A percentile compares a stretch with the other conserved stretches of the same genome.
phyloP scores from a whole-genome alignment of 495 filamentous ascomycete species.

The Daldinia decipiens region DNA sequence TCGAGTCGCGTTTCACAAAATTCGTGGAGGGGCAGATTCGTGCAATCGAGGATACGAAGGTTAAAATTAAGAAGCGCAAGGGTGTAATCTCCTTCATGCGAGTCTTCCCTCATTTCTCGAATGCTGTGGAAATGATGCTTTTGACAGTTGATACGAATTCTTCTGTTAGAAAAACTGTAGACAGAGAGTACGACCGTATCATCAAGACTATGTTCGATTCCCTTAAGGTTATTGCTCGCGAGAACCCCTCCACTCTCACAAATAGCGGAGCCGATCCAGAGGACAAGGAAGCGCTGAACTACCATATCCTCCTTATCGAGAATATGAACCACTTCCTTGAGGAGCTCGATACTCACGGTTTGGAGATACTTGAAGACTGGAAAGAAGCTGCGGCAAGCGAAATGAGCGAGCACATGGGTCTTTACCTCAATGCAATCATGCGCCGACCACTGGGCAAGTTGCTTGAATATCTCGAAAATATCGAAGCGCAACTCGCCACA shows the following conservation, averaged over 20 bases:
- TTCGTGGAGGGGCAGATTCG: slow-evolving; percentile 95
- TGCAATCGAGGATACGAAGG: slow-evolving; percentile 98
- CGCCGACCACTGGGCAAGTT: slow-evolving; percentile 88
- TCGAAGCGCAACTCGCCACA: slow-evolving; percentile 72
- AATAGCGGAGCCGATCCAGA: slow-evolving; percentile 67
- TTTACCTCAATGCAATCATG: slow-evolving; percentile 89
- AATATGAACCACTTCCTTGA: slow-evolving; percentile 99
- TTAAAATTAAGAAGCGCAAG: slow-evolving; percentile 98
- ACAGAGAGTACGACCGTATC: slow-evolving; percentile 86
- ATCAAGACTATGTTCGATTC: slow-evolving; percentile 98
- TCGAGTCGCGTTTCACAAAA: slow-evolving; percentile 80
- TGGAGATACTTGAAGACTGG: slow-evolving; percentile 84
- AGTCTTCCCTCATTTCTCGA: slow-evolving; percentile 86
- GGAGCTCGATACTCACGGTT: slow-evolving; percentile 79
- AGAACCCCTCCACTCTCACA: slow-evolving; percentile 73
- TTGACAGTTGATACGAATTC: slow-evolving; percentile 64
- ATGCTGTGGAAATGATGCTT: slow-evolving; percentile 85
- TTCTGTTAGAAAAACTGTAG: slow-evolving; percentile 77
- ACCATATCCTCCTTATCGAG: slow-evolving; percentile 95
- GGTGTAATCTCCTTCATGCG: slow-evolving; percentile 94
- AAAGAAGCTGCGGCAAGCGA: slow-evolving; percentile 77
- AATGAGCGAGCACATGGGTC: slow-evolving; percentile 84
- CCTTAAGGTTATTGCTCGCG: slow-evolving; percentile 93
- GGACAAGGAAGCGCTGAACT: slow-evolving; percentile 95
- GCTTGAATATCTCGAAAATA: slow-evolving; percentile 86